Evolutionary conservation across 2,329 filamentous ascomycete species (phyloP), one percentile per base, ranked within the genome.

Genomic region (Paecilomyces sp.): DNA sequence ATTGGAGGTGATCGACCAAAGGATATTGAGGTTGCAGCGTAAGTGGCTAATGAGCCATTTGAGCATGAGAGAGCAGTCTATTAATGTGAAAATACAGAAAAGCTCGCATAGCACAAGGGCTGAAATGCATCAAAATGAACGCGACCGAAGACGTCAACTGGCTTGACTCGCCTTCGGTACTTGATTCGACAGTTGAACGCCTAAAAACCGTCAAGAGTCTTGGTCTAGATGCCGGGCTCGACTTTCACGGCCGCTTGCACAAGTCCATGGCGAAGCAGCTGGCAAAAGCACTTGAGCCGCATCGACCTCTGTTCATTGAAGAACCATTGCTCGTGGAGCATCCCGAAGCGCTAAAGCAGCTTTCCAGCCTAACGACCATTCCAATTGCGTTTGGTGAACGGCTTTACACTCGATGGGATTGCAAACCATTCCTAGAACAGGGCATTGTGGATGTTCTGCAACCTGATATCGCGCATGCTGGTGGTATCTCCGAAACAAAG

Each of bases 231-330:
- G 88, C 83, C 0, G 90, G 85, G 1, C 80, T 92, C 28, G 90
- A 92, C 66, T 92, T 92, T 72, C 90, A 92, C 69, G 90, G 89
- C 2, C 83, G 88, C 7, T 77, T 91, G 0, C 89, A 92, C 73
- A 88, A 88, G 62, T 87, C 88, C 18, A 92, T 92, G 88, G 89
- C 88, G 0, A 90, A 89, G 65, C 89, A 92, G 65, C 80, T 92
- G 2, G 87, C 87, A 1, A 82, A 82, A 60, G 79, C 82, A 0
- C 79, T 92, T 0, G 88, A 88, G 62, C 87, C 88, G 0, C 81
- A 89, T 63, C 79, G 80, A 1, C 89, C 88, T 0, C 76, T 92
- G n/a, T 92, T 91, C 70, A 86, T 92, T 52, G 89, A 91, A 69
- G 88, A 91, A 64, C 88, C 88, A 0, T 75, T 91, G 1, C 79